These are phyloP conservation scores for Cercophora sp. DNA, from an alignment of 495 filamentous ascomycete species.

Conservation along the genomic window DNA sequence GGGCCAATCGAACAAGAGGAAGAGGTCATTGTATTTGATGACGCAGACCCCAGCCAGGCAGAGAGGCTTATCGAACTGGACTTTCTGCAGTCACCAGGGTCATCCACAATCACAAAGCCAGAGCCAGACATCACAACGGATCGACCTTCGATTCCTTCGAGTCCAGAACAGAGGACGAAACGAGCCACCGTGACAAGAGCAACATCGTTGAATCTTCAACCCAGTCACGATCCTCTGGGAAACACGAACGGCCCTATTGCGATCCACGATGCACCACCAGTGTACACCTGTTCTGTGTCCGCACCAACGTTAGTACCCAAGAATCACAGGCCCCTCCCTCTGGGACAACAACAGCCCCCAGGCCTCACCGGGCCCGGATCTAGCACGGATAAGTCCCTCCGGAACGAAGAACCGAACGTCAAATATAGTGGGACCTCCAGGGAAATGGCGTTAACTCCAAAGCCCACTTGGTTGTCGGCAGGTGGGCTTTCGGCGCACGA, in stretches of 20 bases:
- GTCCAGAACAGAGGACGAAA: conserved; percentile 8
- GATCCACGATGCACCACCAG: too few relatives aligned
- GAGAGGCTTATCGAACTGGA: conserved; percentile 49
- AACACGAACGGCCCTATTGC: too few relatives aligned
- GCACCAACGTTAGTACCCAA: too few relatives aligned
- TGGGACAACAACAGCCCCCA: background rate
- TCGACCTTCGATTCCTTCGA: background rate
- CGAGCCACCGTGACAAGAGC: conserved; percentile 18
- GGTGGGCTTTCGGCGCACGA: background rate
- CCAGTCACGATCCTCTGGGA: background rate
- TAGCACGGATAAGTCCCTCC: background rate
- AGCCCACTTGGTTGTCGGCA: background rate
- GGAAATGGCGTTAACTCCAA: background rate
- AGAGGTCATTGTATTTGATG: conserved; percentile 38
- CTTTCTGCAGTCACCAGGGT: conserved; percentile 27
- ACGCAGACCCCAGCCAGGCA: conserved; percentile 25
- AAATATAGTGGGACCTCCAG: background rate
- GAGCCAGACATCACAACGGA: background rate
- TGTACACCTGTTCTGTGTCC: too few relatives aligned
- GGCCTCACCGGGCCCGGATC: background rate
- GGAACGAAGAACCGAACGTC: background rate
- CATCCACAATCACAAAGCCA: background rate
- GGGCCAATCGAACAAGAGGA: conserved; percentile 55
- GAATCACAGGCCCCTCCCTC: too few relatives aligned
- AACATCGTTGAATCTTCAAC: conserved; percentile 12